Percentiles rank a stretch among this genome's conserved stretches.
These are phyloP conservation scores for Suillus luteus DNA, from an alignment of 768 basidiomycete genomes.

Conservation along the genomic window DNA sequence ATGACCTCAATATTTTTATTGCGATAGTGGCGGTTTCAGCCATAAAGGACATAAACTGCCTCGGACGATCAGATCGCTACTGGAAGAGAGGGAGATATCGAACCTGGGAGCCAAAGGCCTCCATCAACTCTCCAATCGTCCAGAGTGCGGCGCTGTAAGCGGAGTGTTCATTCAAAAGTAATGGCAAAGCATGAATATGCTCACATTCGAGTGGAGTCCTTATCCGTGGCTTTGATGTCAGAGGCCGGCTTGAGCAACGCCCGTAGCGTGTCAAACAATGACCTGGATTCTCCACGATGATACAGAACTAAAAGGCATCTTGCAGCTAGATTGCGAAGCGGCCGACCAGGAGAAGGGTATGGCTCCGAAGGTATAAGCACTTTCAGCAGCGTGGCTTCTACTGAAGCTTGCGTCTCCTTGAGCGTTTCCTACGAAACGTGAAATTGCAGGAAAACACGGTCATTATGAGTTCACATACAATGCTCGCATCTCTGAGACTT, in stretches of 20 bases:
- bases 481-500: constrained; percentile 47
- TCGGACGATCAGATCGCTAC: neutral
- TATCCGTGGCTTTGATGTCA: constrained; percentile 69
- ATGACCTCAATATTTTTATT: constrained; percentile 71
- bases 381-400: constrained; percentile 69
- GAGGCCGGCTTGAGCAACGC: constrained; percentile 70
- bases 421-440: constrained; percentile 55
- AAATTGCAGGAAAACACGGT: neutral
- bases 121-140: constrained; percentile 89
- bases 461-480: constrained; percentile 45
- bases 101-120: constrained; percentile 79
- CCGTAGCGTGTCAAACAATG: constrained; percentile 86
- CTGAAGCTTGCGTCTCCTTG: constrained; percentile 58
- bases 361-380: constrained; percentile 62
- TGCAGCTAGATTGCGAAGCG: constrained; percentile 75
- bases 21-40: constrained; percentile 72
- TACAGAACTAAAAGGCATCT: constrained; percentile 78
- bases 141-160: constrained; percentile 74
- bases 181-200: constrained; percentile 26
- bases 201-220: constrained; percentile 68
- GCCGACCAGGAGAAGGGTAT: constrained; percentile 86
- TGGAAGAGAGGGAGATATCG: constrained; percentile 25
- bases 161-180: constrained; percentile 12
- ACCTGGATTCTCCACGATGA: constrained; percentile 77
- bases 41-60: constrained; percentile 94